Base-by-base conservation (phyloP, 495 filamentous ascomycete species). In the Aspergillus conjunctus region DNA sequence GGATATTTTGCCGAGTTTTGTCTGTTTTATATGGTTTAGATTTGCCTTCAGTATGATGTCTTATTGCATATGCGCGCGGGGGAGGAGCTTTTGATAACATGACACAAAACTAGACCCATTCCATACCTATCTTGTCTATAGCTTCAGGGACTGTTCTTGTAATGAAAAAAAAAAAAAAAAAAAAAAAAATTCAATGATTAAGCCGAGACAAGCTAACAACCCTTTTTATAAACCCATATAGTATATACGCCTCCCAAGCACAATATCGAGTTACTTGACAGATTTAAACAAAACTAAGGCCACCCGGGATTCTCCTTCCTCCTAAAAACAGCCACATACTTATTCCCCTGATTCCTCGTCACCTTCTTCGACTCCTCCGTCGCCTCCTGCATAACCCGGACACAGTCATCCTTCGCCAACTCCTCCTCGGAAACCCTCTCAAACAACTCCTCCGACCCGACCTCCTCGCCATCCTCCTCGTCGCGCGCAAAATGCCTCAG, bases 281-380 rank as follows among this genome's bases (percentile, higher is more conserved):
- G 10, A 48, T 18, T n/a, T 17, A 45, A 30, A 26, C 18, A 21
- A 4, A 48, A 22, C 18, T 21, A 48, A 62, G 74, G 68, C 91
- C 89, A 95, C 45, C 82, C 82, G 4, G 91, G 92, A 79, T 96
- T 89, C 67, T 86, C 87, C 70, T 88, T 76, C 62, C 94, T 84
- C 69, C 88, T 81, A 73, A 91, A 98, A 26, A 92, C 85, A 48
- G 90, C 91, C 41, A 97, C 88, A 71, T 88, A 92, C 76, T 97
- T 98, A 60, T 80, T 81, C 0, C 95, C 94, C 45, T 88, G 85
- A 76, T 97, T 94, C 71, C 94, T 85, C 61, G 87, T 85, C 7
- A 98, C 94, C 78, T 98, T 98, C 81, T 96, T 96, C 51, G 93
- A 91, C 79, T 98, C 94, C 74, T 98, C 94, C 2, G 94, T 98